These are phyloP conservation scores for Wakefieldia striispora DNA, from an alignment of 768 basidiomycete species.

Conservation along the genomic window DNA sequence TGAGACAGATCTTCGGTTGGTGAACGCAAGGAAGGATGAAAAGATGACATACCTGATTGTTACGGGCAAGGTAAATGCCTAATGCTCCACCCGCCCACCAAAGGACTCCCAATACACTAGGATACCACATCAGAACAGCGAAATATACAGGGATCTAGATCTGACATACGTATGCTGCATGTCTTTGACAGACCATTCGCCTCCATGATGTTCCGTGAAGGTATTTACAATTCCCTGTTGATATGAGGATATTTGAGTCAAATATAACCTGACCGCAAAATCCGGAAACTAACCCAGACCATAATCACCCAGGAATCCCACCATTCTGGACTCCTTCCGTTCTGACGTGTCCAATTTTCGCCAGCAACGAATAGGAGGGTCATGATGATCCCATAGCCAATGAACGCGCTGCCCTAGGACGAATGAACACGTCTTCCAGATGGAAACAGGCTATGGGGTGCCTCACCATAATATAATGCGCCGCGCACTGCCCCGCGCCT, in stretches of 20 bases:
- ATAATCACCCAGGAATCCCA: conserved; percentile 75
- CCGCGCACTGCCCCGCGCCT: conserved; percentile 79
- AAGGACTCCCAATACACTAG: conserved; percentile 51
- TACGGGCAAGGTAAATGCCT: conserved; percentile 78
- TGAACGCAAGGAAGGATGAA: neutral
- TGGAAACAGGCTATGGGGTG: neutral
- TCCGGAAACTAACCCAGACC: conserved; percentile 44
- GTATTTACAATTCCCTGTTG: conserved; percentile 67
- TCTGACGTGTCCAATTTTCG: conserved; percentile 71
- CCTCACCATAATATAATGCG: conserved; percentile 77
- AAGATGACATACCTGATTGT: conserved; percentile 57
- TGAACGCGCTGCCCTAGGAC: conserved; percentile 74
- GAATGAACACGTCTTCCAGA: conserved; percentile 8
- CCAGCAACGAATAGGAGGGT: conserved; percentile 75
- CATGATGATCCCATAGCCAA: conserved; percentile 83
- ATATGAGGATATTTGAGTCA: neutral
- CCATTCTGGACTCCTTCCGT: conserved; percentile 76
- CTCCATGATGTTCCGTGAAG: conserved; percentile 87
- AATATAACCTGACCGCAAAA: neutral
- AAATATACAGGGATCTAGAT: neutral
- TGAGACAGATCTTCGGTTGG: conserved; percentile 23
- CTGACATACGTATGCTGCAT: conserved; percentile 86
- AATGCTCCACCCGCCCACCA: conserved; percentile 93
- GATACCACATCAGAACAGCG: conserved; percentile 2
- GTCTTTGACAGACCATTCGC: conserved; percentile 83